Evolutionary conservation across 2,329 filamentous ascomycete species (phyloP), one percentile per base, ranked within the genome.

Genomic region (Trichoderma sp.): DNA sequence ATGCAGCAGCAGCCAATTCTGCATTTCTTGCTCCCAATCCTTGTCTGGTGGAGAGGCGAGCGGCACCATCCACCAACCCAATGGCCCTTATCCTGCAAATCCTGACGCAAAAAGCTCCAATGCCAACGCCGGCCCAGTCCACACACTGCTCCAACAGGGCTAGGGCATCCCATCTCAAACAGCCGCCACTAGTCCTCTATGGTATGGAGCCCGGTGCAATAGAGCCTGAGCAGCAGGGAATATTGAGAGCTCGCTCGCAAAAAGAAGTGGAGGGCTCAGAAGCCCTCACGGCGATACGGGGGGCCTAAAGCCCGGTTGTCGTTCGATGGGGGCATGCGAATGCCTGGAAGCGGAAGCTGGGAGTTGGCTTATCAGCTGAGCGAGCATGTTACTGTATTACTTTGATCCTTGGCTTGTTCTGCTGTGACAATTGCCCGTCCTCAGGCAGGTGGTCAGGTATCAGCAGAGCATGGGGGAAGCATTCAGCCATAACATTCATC

Each of bases 271-370:
- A 64, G 62, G 62, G 62, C 34, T 39, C 62, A 58, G 62, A 64
- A 64, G 54, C 62, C 62, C 62, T 64, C 59, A 62, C 59, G 59
- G 59, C 30, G 59, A 54, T 62, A 62, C 59, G 26, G 34, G 34
- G 24, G 34, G 24, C 48, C 59, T 62, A 54, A 52, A 52, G 5
- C 41, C 60, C 60, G 50, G 2, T 39, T 5, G 34, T 63, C 43
- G 60, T 45, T 56, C 44, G 51, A 56, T 56, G 52, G 51, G 28
- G 34, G 12, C 34, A 39, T 39, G 34, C 34, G 14, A 10, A 55
- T 63, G 60, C 28, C 51, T 55, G 47, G 44, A 63, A 63, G 60
- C 43, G 60, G 60, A 63, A 63, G 60, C 50, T 63, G 59, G 39
- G 48, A 43, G 10, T 14, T 43, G 54, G 34, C 52, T 56, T 43